phyloP scores from a whole-genome alignment of 257 asterid species.

The Capsicum rhomboideum region DNA sequence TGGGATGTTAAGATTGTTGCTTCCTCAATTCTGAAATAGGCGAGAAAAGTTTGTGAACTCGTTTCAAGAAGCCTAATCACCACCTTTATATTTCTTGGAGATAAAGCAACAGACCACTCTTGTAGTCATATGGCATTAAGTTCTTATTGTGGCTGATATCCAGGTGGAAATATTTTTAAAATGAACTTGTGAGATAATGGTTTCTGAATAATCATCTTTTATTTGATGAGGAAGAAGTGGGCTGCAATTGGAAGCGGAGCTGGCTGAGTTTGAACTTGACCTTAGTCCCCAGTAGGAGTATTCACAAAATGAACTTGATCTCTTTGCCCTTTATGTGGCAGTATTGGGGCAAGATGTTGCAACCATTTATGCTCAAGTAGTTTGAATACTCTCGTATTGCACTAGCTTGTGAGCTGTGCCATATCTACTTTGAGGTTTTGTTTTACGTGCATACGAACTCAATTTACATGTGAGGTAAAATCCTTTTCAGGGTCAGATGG shows the following conservation, averaged over 20 bases:
- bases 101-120: background rate
- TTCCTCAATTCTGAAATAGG: background rate
- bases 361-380: background rate
- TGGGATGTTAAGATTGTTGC: background rate
- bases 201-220: background rate
- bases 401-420: background rate
- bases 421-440: background rate
- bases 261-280: background rate
- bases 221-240: background rate
- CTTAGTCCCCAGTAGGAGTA: background rate
- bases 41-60: background rate
- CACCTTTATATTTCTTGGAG: background rate
- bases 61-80: background rate
- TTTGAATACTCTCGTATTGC: background rate
- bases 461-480: background rate
- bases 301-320: background rate
- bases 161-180: background rate
- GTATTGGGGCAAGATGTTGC: background rate
- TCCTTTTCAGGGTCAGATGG: slow-evolving; percentile 65
- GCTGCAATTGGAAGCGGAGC: background rate
- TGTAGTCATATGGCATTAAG: background rate
- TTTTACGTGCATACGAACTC: background rate
- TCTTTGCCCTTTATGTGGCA: background rate
- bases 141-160: background rate
- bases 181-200: background rate